A percentile compares a stretch with the other conserved stretches of the same genome.
Evolutionary conservation across 768 basidiomycete genomes (phyloP).

Genomic region (Suillus placidus): DNA sequence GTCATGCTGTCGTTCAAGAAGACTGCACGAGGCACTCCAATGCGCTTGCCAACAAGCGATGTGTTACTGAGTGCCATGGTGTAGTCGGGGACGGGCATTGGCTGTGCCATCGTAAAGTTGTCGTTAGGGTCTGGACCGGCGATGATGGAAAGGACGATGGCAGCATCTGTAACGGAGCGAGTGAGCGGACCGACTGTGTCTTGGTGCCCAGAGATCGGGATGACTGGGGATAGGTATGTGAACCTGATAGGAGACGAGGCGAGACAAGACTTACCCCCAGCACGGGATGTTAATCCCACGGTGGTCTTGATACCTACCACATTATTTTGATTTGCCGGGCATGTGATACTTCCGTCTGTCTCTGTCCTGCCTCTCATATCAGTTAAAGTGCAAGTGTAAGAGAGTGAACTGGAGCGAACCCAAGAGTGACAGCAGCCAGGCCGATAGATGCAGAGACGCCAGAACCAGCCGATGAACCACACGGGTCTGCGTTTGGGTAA

Average conservation of each 20-base stretch:
- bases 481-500: constrained; percentile 53
- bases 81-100: constrained; percentile 54
- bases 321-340: constrained; percentile 55
- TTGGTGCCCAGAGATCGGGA: constrained; percentile 59
- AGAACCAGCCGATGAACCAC: constrained; percentile 63
- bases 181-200: constrained; percentile 63
- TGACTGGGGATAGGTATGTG: constrained; percentile 37
- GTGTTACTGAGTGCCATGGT: constrained; percentile 51
- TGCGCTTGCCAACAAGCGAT: constrained; percentile 52
- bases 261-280: constrained; percentile 46
- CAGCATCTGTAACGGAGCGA: constrained; percentile 56
- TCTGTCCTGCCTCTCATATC: constrained; percentile 36
- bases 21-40: constrained; percentile 52
- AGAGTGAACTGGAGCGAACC: constrained; percentile 19
- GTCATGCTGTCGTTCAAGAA: constrained; percentile 34
- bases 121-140: constrained; percentile 59
- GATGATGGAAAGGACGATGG: constrained; percentile 56
- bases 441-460: constrained; percentile 57
- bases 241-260: neutral
- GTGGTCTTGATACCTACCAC: constrained; percentile 63
- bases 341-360: constrained; percentile 58
- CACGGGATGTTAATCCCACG: constrained; percentile 60
- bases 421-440: constrained; percentile 49
- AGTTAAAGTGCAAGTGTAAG: neutral
- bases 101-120: constrained; percentile 56